Evolutionary conservation across 768 basidiomycete species (phyloP).

Genomic region (Mycena floridula): DNA sequence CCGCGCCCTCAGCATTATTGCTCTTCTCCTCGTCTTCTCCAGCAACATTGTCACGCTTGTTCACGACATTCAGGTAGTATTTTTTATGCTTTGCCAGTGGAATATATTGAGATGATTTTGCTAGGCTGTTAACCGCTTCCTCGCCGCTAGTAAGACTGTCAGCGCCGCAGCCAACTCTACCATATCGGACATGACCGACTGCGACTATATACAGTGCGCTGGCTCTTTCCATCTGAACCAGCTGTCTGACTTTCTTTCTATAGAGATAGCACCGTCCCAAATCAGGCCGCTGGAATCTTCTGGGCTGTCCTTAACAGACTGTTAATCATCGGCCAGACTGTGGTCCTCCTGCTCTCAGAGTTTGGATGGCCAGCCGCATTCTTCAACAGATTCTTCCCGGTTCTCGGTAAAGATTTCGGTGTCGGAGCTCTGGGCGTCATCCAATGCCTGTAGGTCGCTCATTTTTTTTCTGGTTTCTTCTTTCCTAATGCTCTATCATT

Average conservation of each 20-base stretch:
- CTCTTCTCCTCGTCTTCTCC: conserved; percentile 75
- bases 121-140: conserved; percentile 66
- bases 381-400: conserved; percentile 87
- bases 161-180: conserved; percentile 12
- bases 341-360: conserved; percentile 76
- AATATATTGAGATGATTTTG: too few species aligned
- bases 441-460: conserved; percentile 63
- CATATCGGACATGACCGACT: conserved; percentile 40
- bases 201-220: conserved; percentile 76
- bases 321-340: conserved; percentile 76
- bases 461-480: background rate
- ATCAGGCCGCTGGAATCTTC: conserved; percentile 87
- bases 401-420: conserved; percentile 82
- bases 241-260: background rate
- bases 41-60: conserved; percentile 71
- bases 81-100: too few species aligned
- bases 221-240: conserved; percentile 4
- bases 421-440: conserved; percentile 85
- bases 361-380: conserved; percentile 70
- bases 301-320: conserved; percentile 85
- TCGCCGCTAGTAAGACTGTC: conserved; percentile 31
- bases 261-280: conserved; percentile 81
- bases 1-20: conserved; percentile 70
- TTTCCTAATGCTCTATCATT: background rate
- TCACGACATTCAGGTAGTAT: conserved; percentile 71